Percentiles rank a stretch among this genome's conserved stretches.
Evolutionary conservation across 257 asterid genomes (phyloP).

Genomic region (Nicotiana attenuata): DNA sequence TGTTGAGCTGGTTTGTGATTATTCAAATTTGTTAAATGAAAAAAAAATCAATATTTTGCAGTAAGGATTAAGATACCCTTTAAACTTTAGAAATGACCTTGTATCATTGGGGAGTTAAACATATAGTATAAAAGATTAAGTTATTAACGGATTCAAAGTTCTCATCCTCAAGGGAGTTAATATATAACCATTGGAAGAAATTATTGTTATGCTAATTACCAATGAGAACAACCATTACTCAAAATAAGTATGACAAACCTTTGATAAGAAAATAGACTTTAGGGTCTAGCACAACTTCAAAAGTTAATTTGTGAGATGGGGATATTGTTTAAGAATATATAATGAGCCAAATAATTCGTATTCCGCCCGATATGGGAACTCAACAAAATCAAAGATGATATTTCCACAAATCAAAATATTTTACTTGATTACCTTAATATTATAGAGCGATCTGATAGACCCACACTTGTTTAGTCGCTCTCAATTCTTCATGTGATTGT

Average conservation of each 20-base stretch:
- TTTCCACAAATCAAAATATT: background rate
- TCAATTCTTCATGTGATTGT: background rate
- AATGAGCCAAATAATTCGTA: too few species aligned
- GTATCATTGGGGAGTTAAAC: background rate
- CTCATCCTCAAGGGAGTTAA: background rate
- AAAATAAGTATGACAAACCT: too few species aligned
- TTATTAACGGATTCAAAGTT: background rate
- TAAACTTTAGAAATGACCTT: background rate
- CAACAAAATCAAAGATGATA: background rate
- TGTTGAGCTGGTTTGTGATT: background rate
- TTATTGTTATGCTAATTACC: too few species aligned
- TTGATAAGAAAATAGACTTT: too few species aligned
- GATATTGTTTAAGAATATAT: too few species aligned
- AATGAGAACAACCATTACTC: too few species aligned
- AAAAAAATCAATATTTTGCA: background rate
- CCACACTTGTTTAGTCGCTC: background rate
- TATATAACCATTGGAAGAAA: background rate
- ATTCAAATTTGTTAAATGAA: background rate
- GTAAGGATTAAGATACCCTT: background rate
- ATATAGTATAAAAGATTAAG: background rate
- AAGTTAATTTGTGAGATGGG: too few species aligned
- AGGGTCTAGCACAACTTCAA: too few species aligned
- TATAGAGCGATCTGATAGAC: background rate
- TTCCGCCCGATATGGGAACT: too few species aligned
- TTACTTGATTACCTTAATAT: too few species aligned